Conservation (phyloP, 129 eudicot genomes). For the Scalesia atractyloides region DNA sequence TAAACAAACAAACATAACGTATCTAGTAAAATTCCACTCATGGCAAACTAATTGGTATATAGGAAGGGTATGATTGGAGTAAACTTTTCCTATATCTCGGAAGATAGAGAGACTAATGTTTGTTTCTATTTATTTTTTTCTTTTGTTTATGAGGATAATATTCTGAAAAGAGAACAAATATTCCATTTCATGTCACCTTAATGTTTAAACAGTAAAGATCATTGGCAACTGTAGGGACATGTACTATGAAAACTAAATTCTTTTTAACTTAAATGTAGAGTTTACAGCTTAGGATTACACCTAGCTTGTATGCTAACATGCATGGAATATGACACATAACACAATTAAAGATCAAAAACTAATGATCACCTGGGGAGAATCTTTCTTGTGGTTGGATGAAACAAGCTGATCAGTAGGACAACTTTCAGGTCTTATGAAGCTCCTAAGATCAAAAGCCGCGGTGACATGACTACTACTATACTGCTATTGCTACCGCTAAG, state of each 20-base stretch:
- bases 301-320: slow-evolving; percentile 7
- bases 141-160: slow-evolving; percentile 17
- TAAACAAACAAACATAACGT: too few species aligned
- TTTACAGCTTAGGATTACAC: slow-evolving; percentile 12
- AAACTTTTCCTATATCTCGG: too few species aligned
- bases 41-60: too few species aligned
- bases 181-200: slow-evolving; percentile 28
- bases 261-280: slow-evolving; percentile 11
- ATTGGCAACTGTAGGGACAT: slow-evolving; percentile 32
- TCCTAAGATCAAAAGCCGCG: slow-evolving; percentile 68
- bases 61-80: too few species aligned
- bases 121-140: background rate
- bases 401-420: slow-evolving; percentile 48
- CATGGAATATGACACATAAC: slow-evolving; percentile 11
- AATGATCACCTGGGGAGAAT: slow-evolving; percentile 52
- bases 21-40: too few species aligned
- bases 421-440: slow-evolving; percentile 81
- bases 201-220: slow-evolving; percentile 28
- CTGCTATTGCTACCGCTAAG: slow-evolving; percentile 10
- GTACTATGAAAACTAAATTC: slow-evolving; percentile 15
- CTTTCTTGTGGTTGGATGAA: slow-evolving; percentile 53
- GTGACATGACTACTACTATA: slow-evolving; percentile 18
- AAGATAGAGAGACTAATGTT: too few species aligned
- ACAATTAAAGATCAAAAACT: background rate
- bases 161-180: slow-evolving; percentile 12